Base-by-base conservation (phyloP, 148 eudicot genomes). In the Rhododendron simsii region DNA sequence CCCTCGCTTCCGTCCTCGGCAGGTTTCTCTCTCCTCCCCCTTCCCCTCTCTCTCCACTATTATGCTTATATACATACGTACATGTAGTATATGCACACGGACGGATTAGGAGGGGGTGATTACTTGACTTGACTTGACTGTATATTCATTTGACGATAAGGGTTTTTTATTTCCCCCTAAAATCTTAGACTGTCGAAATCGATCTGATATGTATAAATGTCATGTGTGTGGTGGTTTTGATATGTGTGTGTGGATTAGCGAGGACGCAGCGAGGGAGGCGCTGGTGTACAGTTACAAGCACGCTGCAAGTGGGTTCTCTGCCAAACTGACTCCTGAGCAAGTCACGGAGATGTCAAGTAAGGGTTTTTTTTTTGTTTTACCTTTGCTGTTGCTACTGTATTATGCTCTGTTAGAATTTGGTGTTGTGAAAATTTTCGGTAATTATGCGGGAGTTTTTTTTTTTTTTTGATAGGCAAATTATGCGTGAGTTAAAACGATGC, bases 231-330 rank as follows among this genome's bases (percentile, higher is more conserved):
- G 75, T 71, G 61, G 39, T 50, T 87, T 65, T 75, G 57, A 26
- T 55, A 53, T 76, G 81, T 84, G 50, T n/a, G 23, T 35, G 23
- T 73, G 65, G 75, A 44, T 73, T 76, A 92, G 94, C 57, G 94
- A 92, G 57, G 93, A 86, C 7, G 93, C 93, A 18, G 94, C 94
- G 10, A 90, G 88, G 85, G 89, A 78, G 16, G 89, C 93, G 3
- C 82, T 92, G 86, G 30, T 92, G 55, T 91, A 91, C 67, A 85
- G 86, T 78, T 92, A 92, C 94, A 92, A 91, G 90, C 90, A 76
- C 48, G 94, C 94, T 44, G 92, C 94, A 5, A 91, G 92, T 76
- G 94, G 94, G 39, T 92, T 92, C 89, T 90, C 94, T 7, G 94
- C 94, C 81, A 92, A 92, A 87, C 88, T 92, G 50, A 92, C 93